A percentile compares a stretch with the other conserved stretches of the same genome.
Evolutionary conservation across 2,329 filamentous ascomycete genomes (phyloP).

Genomic region (Claviceps cyperi): DNA sequence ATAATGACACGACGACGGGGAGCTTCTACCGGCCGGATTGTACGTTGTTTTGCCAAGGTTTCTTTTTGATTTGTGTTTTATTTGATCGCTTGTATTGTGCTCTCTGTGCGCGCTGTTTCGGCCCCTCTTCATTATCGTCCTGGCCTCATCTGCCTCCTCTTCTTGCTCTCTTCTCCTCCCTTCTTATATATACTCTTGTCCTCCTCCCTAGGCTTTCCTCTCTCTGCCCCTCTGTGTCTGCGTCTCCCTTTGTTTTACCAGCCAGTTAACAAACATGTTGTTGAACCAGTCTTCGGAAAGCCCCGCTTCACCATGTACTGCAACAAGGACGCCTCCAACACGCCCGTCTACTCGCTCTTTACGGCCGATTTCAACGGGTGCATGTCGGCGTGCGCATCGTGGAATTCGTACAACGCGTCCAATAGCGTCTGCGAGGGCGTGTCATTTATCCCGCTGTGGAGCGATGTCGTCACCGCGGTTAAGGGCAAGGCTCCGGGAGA

Average conservation of each 20-base stretch:
- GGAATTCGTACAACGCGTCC: conserved; percentile 8
- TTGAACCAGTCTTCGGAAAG: conserved; percentile 20
- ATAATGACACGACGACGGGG: conserved; percentile 20
- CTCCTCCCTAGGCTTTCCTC: too few relatives aligned
- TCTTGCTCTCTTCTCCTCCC: not conserved
- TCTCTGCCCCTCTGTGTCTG: too few relatives aligned
- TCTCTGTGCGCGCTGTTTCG: too few relatives aligned
- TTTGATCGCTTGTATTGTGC: too few relatives aligned
- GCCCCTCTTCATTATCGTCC: not conserved
- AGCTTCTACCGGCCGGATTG: not conserved
- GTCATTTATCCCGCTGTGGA: conserved; percentile 9
- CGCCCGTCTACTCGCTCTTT: conserved; percentile 26
- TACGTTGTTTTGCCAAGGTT: not conserved
- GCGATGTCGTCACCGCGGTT: not conserved
- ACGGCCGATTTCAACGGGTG: conserved; percentile 28
- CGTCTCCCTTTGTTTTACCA: too few relatives aligned
- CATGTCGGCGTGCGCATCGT: conserved; percentile 33
- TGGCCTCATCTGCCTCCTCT: not conserved
- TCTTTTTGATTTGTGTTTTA: not conserved
- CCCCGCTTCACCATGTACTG: conserved; percentile 27
- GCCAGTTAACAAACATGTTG: not conserved
- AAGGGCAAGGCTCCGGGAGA: conserved; percentile 3
- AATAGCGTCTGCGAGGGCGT: conserved; percentile 6
- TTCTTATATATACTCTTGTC: not conserved
- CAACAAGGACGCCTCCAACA: conserved; percentile 25